Percentiles rank a stretch among this genome's conserved stretches.
These are phyloP conservation scores for Pleurotus ostreatus DNA, from an alignment of 768 basidiomycete genomes.

Conservation along the genomic window DNA sequence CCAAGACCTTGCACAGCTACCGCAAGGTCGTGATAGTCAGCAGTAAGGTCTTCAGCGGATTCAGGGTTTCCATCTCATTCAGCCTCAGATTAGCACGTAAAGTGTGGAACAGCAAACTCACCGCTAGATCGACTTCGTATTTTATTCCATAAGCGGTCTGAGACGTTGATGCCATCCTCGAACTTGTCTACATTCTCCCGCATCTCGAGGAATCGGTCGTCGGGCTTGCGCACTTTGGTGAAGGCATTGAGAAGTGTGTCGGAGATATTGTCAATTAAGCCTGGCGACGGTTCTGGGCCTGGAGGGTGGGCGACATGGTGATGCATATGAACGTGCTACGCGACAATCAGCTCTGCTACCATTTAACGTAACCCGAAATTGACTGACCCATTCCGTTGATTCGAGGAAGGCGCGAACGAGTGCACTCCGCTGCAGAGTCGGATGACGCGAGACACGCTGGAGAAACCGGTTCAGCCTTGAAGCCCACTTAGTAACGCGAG, in stretches of 20 bases:
- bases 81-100: constrained; percentile 60
- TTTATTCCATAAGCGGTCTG: constrained; percentile 80
- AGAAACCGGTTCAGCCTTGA: constrained; percentile 87
- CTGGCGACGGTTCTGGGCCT: constrained; percentile 69
- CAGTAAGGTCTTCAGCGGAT: constrained; percentile 89
- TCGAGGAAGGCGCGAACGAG: constrained; percentile 94
- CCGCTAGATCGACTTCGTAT: constrained; percentile 81
- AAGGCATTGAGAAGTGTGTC: constrained; percentile 97
- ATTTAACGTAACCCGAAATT: not conserved
- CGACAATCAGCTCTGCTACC: constrained; percentile 7
- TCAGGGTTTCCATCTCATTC: constrained; percentile 78
- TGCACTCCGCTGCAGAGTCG: constrained; percentile 87
- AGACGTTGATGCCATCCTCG: constrained; percentile 83
- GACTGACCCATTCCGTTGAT: constrained; percentile 94
- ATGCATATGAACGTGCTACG: constrained; percentile 93
- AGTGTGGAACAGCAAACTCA: constrained; percentile 41
- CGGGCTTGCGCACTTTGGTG: constrained; percentile 92
- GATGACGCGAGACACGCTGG: constrained; percentile 87
- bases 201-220: constrained; percentile 92
- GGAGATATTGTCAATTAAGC: constrained; percentile 91
- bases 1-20: constrained; percentile 95
- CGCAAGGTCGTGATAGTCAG: constrained; percentile 96
- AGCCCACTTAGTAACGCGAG: constrained; percentile 4
- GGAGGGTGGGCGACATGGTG: constrained; percentile 93
- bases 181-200: constrained; percentile 92